Conservation (phyloP, 768 basidiomycete species). For the Pleurotus cornucopiae region DNA sequence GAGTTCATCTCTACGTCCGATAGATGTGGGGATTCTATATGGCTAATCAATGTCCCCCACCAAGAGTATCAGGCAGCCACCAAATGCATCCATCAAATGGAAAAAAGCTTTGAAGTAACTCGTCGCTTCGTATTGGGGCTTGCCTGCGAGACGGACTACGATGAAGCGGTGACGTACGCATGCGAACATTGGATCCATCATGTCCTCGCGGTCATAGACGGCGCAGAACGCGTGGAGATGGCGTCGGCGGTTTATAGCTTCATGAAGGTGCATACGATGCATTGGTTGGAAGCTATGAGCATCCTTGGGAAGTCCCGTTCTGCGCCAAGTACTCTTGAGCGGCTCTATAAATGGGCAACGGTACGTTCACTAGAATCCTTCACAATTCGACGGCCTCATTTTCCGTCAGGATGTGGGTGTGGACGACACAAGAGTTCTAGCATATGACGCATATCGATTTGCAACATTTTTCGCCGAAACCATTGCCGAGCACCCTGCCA, state of each 20-base stretch:
- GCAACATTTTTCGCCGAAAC: constrained; percentile 1
- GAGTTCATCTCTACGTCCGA: constrained; percentile 7
- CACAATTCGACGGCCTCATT: neutral
- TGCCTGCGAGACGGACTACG: neutral
- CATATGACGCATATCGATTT: constrained; percentile 6
- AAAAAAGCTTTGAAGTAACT: neutral
- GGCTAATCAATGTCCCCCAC: constrained; percentile 7
- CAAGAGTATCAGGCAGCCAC: constrained; percentile 4
- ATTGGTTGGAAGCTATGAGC: constrained; percentile 8
- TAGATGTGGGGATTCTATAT: constrained; percentile 3
- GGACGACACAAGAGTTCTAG: neutral
- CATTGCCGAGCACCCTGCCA: constrained; percentile 1
- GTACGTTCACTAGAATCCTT: neutral
- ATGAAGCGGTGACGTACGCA: constrained; percentile 3
- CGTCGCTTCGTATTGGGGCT: neutral
- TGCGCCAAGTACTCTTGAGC: neutral
- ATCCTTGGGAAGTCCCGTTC: neutral
- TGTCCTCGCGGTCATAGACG: neutral
- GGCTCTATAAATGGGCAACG: neutral
- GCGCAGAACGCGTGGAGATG: neutral
- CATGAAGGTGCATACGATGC: neutral
- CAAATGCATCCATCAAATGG: neutral
- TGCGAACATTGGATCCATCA: constrained; percentile 7
- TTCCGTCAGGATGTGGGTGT: neutral
- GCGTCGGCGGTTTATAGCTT: neutral